These are phyloP conservation scores for Saturnispora galanensis DNA, from an alignment of 805 yeast species.

Conservation along the genomic window DNA sequence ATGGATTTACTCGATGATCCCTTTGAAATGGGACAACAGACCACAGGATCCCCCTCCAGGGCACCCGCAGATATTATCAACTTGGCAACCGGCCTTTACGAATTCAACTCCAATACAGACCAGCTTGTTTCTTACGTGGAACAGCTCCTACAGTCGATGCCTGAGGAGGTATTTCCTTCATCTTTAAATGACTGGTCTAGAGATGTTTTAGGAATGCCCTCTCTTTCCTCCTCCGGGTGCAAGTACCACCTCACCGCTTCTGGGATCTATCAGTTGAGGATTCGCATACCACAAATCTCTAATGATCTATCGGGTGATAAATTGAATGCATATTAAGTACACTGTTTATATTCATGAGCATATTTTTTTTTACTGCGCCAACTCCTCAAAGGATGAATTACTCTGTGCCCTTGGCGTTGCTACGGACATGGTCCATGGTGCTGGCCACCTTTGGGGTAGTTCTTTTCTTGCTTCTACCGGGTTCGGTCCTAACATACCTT, in stretches of 20 bases:
- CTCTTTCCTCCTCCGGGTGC: too few relatives aligned
- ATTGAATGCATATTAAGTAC: constrained; percentile 6
- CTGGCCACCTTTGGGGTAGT: constrained; percentile 2
- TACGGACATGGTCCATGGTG: constrained; percentile 7
- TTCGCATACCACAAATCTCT: constrained; percentile 7
- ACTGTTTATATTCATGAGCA: neutral
- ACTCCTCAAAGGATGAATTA: neutral
- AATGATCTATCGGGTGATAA: constrained; percentile 8
- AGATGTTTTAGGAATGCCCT: too few relatives aligned
- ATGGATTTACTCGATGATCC: neutral
- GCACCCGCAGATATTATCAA: neutral
- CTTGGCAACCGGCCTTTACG: constrained; percentile 10
- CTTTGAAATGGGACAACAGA: neutral
- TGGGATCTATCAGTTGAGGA: neutral
- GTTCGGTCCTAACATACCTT: constrained; percentile 8
- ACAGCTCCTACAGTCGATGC: neutral
- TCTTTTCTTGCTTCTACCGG: constrained; percentile 10
- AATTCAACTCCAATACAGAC: constrained; percentile 5
- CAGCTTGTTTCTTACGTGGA: neutral
- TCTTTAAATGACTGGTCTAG: too few relatives aligned
- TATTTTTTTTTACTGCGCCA: neutral
- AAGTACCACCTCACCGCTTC: neutral
- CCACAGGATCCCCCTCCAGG: neutral
- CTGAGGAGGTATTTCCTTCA: too few relatives aligned
- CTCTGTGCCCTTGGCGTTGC: constrained; percentile 5